Conservation (phyloP, 2,329 filamentous ascomycete genomes). For the Plectosphaerella plurivora region DNA sequence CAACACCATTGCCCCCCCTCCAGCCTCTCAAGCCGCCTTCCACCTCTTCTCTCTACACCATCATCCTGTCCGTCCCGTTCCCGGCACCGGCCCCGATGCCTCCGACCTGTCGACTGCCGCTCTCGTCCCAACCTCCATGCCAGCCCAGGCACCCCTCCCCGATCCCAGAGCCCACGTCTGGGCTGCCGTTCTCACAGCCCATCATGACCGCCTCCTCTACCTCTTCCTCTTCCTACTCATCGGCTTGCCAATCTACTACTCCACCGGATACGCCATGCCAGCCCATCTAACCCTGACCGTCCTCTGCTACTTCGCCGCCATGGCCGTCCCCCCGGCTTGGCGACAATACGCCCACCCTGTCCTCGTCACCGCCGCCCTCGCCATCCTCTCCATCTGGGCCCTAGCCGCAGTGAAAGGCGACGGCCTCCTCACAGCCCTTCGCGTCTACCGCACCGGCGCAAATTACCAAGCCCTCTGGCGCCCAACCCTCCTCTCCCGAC, state of each 20-base stretch:
- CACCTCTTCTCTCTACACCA: constrained; percentile 13
- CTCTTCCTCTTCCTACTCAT: constrained; percentile 39
- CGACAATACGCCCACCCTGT: constrained; percentile 53
- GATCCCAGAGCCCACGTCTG: constrained; percentile 43
- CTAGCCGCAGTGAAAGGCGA: constrained; percentile 40
- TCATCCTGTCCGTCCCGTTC: too few relatives aligned
- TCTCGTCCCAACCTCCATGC: constrained; percentile 11
- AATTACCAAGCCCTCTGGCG: constrained; percentile 50
- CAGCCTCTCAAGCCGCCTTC: constrained; percentile 8
- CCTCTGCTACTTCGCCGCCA: constrained; percentile 46
- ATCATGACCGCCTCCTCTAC: constrained; percentile 44
- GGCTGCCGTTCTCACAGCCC: constrained; percentile 39
- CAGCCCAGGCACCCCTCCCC: constrained; percentile 34
- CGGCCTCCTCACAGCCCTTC: constrained; percentile 33
- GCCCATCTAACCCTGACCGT: constrained; percentile 41
- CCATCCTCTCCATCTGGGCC: constrained; percentile 48
- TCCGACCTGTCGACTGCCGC: not conserved
- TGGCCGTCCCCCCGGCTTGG: constrained; percentile 43
- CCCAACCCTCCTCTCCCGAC: constrained; percentile 12
- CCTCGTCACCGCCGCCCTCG: constrained; percentile 48
- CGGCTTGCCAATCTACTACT: constrained; percentile 52
- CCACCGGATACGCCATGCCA: constrained; percentile 46
- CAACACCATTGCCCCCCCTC: constrained; percentile 11
- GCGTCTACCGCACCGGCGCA: constrained; percentile 45
- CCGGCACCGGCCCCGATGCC: constrained; percentile 6